Percentiles rank a stretch among this genome's conserved stretches.
Evolutionary conservation across 768 basidiomycete genomes (phyloP).

Genomic region (Boletus pseudo-olivaceus): DNA sequence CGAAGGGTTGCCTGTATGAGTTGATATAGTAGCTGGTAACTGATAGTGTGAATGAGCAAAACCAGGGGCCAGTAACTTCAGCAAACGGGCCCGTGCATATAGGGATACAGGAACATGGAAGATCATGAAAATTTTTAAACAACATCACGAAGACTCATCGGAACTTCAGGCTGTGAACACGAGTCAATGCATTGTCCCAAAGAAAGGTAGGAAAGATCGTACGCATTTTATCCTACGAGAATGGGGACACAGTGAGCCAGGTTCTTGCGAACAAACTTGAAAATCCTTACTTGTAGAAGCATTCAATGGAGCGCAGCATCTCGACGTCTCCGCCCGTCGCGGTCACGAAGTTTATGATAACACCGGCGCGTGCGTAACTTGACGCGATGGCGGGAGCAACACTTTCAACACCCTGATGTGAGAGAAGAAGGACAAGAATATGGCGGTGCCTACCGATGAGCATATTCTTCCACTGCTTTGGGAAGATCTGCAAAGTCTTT

Average conservation of each 20-base stretch:
- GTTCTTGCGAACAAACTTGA: background rate
- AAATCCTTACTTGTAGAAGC: conserved; percentile 84
- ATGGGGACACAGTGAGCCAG: conserved; percentile 13
- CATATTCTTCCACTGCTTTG: conserved; percentile 96
- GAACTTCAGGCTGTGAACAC: conserved; percentile 79
- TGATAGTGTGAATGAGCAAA: conserved; percentile 35
- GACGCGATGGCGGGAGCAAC: conserved; percentile 87
- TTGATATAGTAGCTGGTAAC: conserved; percentile 50
- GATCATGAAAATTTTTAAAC: conserved; percentile 58
- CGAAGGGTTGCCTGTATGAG: conserved; percentile 38
- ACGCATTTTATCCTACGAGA: conserved; percentile 80
- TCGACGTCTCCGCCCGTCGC: conserved; percentile 98
- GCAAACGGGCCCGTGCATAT: conserved; percentile 48
- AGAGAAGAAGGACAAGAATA: background rate
- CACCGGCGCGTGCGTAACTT: conserved; percentile 79
- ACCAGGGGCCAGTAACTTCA: conserved; percentile 29
- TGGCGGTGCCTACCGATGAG: conserved; percentile 66
- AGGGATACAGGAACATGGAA: conserved; percentile 77
- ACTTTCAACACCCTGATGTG: conserved; percentile 36
- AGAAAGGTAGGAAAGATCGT: conserved; percentile 30
- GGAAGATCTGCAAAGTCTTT: conserved; percentile 61
- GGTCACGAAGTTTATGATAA: conserved; percentile 95
- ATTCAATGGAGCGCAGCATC: conserved; percentile 97
- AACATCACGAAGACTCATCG: conserved; percentile 85
- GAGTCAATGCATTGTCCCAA: conserved; percentile 18